Conservation (phyloP, 2,329 filamentous ascomycete species). For the Pseudogymnoascus pannorum region DNA sequence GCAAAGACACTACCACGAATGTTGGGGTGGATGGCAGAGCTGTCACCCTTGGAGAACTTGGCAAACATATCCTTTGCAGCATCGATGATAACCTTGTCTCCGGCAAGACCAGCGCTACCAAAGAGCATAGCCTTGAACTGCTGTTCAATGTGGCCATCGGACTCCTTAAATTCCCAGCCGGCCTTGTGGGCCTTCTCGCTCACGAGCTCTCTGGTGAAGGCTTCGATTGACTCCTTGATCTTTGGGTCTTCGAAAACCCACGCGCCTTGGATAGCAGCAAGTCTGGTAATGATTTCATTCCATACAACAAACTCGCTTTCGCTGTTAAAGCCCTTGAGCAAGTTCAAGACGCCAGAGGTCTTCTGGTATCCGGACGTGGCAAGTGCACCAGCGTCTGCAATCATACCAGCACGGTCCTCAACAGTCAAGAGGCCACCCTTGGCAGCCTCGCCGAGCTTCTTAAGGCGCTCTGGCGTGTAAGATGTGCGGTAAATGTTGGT, state of each 20-base stretch:
- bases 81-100: slow-evolving; percentile 69
- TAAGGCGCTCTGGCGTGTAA: slow-evolving; percentile 74
- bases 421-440: slow-evolving; percentile 73
- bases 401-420: slow-evolving; percentile 91
- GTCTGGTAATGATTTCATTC: slow-evolving; percentile 79
- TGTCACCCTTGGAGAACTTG: slow-evolving; percentile 74
- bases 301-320: slow-evolving; percentile 91
- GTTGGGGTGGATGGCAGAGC: slow-evolving; percentile 81
- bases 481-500: slow-evolving; percentile 87
- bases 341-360: slow-evolving; percentile 78
- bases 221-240: slow-evolving; percentile 67
- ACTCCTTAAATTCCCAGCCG: slow-evolving; percentile 80
- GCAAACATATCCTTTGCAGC: slow-evolving; percentile 86
- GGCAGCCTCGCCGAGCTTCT: slow-evolving; percentile 81
- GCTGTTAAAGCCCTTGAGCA: slow-evolving; percentile 77
- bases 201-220: slow-evolving; percentile 73
- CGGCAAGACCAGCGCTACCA: slow-evolving; percentile 69
- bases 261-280: slow-evolving; percentile 70
- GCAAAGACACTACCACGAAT: slow-evolving; percentile 80
- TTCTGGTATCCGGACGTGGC: slow-evolving; percentile 88
- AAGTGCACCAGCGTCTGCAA: slow-evolving; percentile 83
- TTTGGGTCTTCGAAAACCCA: slow-evolving; percentile 83
- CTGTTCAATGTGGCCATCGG: slow-evolving; percentile 82
- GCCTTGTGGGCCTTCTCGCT: slow-evolving; percentile 75
- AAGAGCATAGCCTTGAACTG: slow-evolving; percentile 94